Percentiles rank a stretch among this genome's conserved stretches.
Evolutionary conservation across 2,329 filamentous ascomycete genomes (phyloP).

Genomic region (Daldinia sp.): DNA sequence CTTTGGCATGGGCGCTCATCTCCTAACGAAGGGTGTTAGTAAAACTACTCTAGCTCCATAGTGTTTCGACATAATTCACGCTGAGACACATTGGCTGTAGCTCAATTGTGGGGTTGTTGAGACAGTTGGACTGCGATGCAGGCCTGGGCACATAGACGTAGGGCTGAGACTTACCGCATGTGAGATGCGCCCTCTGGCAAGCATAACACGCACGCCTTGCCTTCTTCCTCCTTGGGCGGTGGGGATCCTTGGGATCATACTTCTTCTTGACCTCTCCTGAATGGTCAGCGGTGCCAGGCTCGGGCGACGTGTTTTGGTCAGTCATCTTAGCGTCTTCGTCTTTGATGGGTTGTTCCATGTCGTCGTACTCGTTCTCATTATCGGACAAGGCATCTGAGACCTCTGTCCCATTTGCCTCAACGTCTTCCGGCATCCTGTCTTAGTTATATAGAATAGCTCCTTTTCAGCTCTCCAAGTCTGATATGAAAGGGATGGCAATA

Average conservation of each 20-base stretch:
- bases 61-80: slow-evolving; percentile 16
- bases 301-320: slow-evolving; percentile 59
- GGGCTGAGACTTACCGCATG: slow-evolving; percentile 82
- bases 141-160: slow-evolving; percentile 42
- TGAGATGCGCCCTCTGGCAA: slow-evolving; percentile 96
- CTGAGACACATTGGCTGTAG: slow-evolving; percentile 30
- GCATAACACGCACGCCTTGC: slow-evolving; percentile 95
- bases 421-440: slow-evolving; percentile 68
- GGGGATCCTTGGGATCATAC: slow-evolving; percentile 87
- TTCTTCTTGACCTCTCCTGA: slow-evolving; percentile 72
- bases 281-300: slow-evolving; percentile 58
- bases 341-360: slow-evolving; percentile 58
- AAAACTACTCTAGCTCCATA: neutral
- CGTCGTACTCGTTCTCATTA: slow-evolving; percentile 68
- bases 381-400: slow-evolving; percentile 71
- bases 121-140: slow-evolving; percentile 41
- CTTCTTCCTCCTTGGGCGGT: slow-evolving; percentile 92
- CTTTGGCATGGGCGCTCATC: slow-evolving; percentile 94
- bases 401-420: slow-evolving; percentile 65
- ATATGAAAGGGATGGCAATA: slow-evolving; percentile 39
- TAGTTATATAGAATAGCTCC: slow-evolving; percentile 62
- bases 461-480: slow-evolving; percentile 40
- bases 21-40: slow-evolving; percentile 65
- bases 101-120: slow-evolving; percentile 39
- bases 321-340: slow-evolving; percentile 66